Conservation (phyloP, 768 basidiomycete genomes). For the Boletus sp. region DNA sequence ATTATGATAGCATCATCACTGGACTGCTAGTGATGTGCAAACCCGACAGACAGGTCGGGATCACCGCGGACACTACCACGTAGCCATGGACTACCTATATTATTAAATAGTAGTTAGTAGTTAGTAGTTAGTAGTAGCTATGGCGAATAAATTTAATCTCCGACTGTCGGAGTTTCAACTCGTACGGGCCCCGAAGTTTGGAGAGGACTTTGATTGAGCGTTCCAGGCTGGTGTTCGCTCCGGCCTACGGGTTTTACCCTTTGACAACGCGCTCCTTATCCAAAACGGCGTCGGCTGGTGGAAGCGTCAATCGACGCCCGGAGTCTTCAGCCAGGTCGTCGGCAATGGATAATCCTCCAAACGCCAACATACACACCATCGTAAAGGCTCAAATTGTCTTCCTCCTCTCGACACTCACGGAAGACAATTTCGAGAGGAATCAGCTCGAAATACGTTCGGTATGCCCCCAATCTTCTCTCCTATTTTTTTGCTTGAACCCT, state of each 20-base stretch:
- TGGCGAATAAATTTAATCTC: conserved; percentile 8
- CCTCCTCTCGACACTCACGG: conserved; percentile 90
- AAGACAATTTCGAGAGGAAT: conserved; percentile 95
- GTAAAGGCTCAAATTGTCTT: conserved; percentile 98
- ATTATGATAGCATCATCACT: neutral
- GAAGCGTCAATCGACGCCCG: conserved; percentile 65
- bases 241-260: conserved; percentile 35
- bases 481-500: conserved; percentile 7
- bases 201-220: conserved; percentile 20
- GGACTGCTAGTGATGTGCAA: neutral
- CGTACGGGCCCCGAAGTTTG: conserved; percentile 11
- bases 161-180: conserved; percentile 21
- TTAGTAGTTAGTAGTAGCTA: too few relatives aligned
- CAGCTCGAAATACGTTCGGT: conserved; percentile 94
- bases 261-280: conserved; percentile 23
- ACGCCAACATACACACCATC: conserved; percentile 84
- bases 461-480: conserved; percentile 34
- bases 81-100: neutral
- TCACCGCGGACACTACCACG: neutral
- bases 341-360: conserved; percentile 84
- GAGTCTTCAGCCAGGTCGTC: conserved; percentile 74
- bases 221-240: conserved; percentile 32
- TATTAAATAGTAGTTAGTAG: too few relatives aligned
- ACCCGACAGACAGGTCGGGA: neutral
- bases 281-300: conserved; percentile 72